A percentile compares a stretch with the other conserved stretches of the same genome.
Conservation (phyloP, 305 asterid species). For the Euphrasia arctica region DNA sequence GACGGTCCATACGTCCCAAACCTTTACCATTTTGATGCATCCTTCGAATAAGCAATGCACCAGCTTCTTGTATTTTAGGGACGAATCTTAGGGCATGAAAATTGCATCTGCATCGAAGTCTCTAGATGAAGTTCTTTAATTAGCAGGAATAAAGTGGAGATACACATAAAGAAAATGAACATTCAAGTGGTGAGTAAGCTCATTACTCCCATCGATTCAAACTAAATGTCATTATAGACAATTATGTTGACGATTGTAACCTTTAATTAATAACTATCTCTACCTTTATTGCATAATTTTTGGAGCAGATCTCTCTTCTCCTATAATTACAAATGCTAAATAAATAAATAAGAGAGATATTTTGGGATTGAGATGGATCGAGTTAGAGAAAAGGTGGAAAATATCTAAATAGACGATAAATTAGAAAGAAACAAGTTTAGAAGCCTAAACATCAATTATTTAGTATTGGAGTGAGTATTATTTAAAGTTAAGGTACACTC, state of each 20-base stretch:
- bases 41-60: slow-evolving; percentile 75
- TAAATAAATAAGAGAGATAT: too few species aligned
- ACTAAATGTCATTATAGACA: too few species aligned
- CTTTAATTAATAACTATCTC: too few species aligned
- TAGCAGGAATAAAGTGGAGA: slow-evolving; percentile 51
- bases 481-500: slow-evolving; percentile 21
- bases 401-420: too few species aligned
- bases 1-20: slow-evolving; percentile 72
- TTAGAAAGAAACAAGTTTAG: too few species aligned
- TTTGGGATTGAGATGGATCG: too few species aligned
- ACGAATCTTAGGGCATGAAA: slow-evolving; percentile 88
- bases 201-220: background rate
- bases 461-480: background rate
- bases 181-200: slow-evolving; percentile 13
- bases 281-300: too few species aligned
- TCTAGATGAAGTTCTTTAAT: slow-evolving; percentile 85
- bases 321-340: too few species aligned
- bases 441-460: too few species aligned
- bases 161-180: slow-evolving; percentile 23
- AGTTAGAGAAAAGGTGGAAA: too few species aligned
- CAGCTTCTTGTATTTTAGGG: slow-evolving; percentile 90
- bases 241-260: too few species aligned
- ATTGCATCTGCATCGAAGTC: slow-evolving; percentile 99
- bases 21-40: slow-evolving; percentile 84
- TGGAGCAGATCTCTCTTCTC: too few species aligned